phyloP scores from a whole-genome alignment of 768 basidiomycete species.

The Rubroboletus pulcherrimus region DNA sequence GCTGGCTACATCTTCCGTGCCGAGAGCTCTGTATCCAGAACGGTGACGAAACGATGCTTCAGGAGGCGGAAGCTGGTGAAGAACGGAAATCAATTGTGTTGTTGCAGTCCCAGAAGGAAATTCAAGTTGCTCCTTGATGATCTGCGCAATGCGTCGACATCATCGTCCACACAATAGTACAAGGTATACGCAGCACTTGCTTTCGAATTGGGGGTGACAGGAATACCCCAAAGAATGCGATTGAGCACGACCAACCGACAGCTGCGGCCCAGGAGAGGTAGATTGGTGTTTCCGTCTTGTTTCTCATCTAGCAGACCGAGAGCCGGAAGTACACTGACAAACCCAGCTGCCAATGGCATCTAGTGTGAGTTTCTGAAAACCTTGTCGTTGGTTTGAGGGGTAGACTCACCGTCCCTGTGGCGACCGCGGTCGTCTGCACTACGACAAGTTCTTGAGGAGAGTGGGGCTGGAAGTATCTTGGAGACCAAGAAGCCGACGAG shows the following conservation, averaged over 20 bases:
- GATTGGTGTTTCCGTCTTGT: conserved; percentile 76
- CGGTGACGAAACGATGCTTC: conserved; percentile 53
- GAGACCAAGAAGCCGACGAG: conserved; percentile 89
- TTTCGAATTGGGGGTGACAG: conserved; percentile 91
- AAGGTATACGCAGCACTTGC: conserved; percentile 68
- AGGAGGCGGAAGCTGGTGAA: conserved; percentile 74
- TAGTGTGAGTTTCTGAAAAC: conserved; percentile 12
- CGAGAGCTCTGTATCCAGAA: conserved; percentile 47
- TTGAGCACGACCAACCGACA: conserved; percentile 82
- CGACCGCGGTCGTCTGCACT: conserved; percentile 92
- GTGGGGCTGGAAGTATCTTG: conserved; percentile 61
- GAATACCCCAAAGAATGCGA: conserved; percentile 99
- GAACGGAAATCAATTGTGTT: conserved; percentile 88
- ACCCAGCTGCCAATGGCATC: conserved; percentile 84
- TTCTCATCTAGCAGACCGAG: conserved; percentile 70
- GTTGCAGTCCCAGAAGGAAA: conserved; percentile 97
- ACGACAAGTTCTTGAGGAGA: conserved; percentile 93
- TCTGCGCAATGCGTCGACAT: conserved; percentile 41
- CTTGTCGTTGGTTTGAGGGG: not conserved
- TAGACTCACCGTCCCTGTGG: conserved; percentile 64
- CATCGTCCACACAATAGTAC: not conserved
- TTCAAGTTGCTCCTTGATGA: conserved; percentile 88
- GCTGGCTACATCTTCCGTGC: conserved; percentile 32
- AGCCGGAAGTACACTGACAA: conserved; percentile 93
- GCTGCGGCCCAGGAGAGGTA: conserved; percentile 69